Percentiles rank a stretch among this genome's conserved stretches.
phyloP scores from a whole-genome alignment of 352 stramenopile genomes.

The Thalassiosira ordinaria region DNA sequence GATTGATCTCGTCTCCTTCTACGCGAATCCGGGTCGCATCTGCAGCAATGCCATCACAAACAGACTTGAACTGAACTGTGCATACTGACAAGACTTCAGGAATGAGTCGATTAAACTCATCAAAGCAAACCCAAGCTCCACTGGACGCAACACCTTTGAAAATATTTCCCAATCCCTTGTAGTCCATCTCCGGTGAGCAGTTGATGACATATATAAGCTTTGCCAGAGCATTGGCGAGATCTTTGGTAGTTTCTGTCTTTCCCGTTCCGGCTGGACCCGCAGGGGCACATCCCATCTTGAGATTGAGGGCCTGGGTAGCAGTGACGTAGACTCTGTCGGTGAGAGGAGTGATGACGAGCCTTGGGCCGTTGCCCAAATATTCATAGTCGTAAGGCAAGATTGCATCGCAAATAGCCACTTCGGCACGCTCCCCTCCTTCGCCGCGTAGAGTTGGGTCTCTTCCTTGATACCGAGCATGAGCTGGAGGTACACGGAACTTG shows the following conservation, averaged over 20 bases:
- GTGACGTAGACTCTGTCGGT: conserved; percentile 97
- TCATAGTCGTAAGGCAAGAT: conserved; percentile 96
- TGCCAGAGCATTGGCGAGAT: conserved; percentile 90
- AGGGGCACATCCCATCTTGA: conserved; percentile 94
- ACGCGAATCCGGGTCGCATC: conserved; percentile 94
- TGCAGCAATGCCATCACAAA: conserved; percentile 92
- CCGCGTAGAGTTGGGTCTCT: conserved; percentile 89
- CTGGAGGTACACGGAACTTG: conserved; percentile 91
- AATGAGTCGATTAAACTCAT: conserved; percentile 99
- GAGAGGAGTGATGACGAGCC: conserved; percentile 95
- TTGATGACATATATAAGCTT: conserved; percentile 95
- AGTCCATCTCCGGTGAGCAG: conserved; percentile 95
- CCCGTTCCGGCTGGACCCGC: conserved; percentile 91
- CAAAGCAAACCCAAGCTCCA: conserved; percentile 99
- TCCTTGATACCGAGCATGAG: conserved; percentile 91
- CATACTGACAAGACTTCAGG: conserved; percentile 95
- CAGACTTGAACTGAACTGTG: conserved; percentile 95
- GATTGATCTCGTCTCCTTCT: conserved; percentile 92
- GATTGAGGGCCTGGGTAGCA: conserved; percentile 92
- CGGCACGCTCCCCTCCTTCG: conserved; percentile 72
- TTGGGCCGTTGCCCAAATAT: conserved; percentile 94
- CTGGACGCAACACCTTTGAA: conserved; percentile 99
- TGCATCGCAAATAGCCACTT: conserved; percentile 95
- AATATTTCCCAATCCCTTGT: conserved; percentile 95
- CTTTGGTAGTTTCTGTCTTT: conserved; percentile 95